These are phyloP conservation scores for Senna tora DNA, from an alignment of 306 rosid species.

Conservation along the genomic window DNA sequence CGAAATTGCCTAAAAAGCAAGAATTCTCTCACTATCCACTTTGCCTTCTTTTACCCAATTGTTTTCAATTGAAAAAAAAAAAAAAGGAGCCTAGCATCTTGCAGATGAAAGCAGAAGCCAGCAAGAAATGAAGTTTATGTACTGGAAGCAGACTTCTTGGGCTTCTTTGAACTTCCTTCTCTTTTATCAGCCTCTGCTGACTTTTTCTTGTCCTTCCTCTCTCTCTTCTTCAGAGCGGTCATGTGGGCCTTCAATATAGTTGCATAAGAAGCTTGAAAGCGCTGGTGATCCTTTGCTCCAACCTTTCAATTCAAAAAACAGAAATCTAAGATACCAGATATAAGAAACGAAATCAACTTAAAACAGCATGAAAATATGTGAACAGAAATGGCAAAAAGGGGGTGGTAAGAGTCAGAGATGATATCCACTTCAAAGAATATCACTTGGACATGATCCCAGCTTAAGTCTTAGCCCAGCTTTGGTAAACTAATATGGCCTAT, in stretches of 20 bases:
- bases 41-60: background rate
- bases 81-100: too few relatives aligned
- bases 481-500: background rate
- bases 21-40: background rate
- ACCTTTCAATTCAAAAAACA: constrained; percentile 60
- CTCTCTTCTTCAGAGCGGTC: constrained; percentile 96
- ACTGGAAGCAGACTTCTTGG: constrained; percentile 50
- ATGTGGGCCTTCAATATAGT: constrained; percentile 94
- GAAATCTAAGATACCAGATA: background rate
- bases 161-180: constrained; percentile 54
- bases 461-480: background rate
- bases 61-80: background rate
- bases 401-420: background rate
- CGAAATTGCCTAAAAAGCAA: background rate
- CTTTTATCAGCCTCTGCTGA: constrained; percentile 67
- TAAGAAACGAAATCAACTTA: background rate
- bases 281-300: constrained; percentile 92
- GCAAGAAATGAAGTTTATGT: too few relatives aligned
- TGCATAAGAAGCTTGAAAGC: constrained; percentile 97
- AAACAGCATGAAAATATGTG: constrained; percentile 6
- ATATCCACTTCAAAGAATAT: constrained; percentile 12
- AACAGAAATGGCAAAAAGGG: background rate
- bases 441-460: background rate
- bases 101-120: background rate
- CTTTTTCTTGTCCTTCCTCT: constrained; percentile 95